phyloP scores from a whole-genome alignment of 2,329 filamentous ascomycete genomes.

The Ascochyta lentis region DNA sequence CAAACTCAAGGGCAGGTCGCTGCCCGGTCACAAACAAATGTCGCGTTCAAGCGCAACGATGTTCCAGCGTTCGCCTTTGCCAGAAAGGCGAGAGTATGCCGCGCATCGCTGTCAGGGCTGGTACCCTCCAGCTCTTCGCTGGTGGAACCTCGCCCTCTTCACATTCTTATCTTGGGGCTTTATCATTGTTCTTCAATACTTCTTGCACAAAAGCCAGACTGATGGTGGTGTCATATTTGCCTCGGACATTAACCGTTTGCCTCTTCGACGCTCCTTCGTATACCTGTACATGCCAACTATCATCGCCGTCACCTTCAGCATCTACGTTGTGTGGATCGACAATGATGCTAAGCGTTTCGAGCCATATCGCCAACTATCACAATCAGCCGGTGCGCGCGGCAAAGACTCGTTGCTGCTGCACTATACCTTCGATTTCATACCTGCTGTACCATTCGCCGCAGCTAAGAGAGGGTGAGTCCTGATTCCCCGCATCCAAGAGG shows the following conservation, averaged over 20 bases:
- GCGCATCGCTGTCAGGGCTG: neutral
- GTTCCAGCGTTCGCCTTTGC: no score
- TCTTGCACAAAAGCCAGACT: constrained; percentile 50
- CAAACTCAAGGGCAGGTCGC: no score
- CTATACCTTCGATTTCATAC: constrained; percentile 60
- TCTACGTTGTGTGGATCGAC: constrained; percentile 65
- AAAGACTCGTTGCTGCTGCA: constrained; percentile 58
- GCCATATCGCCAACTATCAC: constrained; percentile 64
- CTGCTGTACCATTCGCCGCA: constrained; percentile 46
- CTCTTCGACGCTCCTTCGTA: constrained; percentile 52
- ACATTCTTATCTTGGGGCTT: constrained; percentile 33
- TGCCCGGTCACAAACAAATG: no score
- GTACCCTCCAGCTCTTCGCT: constrained; percentile 13
- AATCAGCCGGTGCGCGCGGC: constrained; percentile 49
- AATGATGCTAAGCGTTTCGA: constrained; percentile 64
- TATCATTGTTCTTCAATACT: constrained; percentile 53
- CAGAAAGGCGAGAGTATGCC: no score
- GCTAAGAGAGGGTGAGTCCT: neutral
- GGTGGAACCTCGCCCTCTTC: constrained; percentile 11
- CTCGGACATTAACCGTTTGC: constrained; percentile 45
- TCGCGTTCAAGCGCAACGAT: no score
- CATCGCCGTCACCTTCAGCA: constrained; percentile 60
- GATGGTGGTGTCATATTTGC: constrained; percentile 54
- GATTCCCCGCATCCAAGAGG: neutral
- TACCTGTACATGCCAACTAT: constrained; percentile 59